Evolutionary conservation across 768 basidiomycete genomes (phyloP), one percentile per base, ranked within the genome.

Genomic region (Mrakia hoshinonis): DNA sequence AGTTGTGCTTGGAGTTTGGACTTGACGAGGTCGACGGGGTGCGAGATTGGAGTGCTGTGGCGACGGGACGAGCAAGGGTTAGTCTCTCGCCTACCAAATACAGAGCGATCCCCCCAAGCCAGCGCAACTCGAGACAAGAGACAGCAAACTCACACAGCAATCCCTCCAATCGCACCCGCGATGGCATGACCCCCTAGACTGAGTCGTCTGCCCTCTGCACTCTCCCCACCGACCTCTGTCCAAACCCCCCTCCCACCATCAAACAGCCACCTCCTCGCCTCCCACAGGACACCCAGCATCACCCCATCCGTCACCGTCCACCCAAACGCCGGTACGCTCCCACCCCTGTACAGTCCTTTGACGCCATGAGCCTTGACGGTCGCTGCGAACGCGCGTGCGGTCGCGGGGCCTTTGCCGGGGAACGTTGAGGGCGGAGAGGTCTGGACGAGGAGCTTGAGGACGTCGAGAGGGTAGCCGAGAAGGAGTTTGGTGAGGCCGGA

Each of bases 11-110:
- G 58, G 7, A 61, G 58, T n/a, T 61, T 61, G 22, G 31, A 61
- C 20, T 61, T 61, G 58, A 61, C 36, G 34, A 61, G 58, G n/a
- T 61, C 58, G 15, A 61, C 36, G 20, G 58, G 58, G 34, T 61
- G 58, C 18, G 58, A 61, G 31, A 61, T 61, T 36, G 58, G 58
- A 0, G 58, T 39, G 18, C 58, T 61, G 34, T 3, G 3, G n/a
- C n/a, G n/a, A n/a, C n/a, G n/a, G n/a, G n/a, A n/a, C n/a, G n/a
- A n/a, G n/a, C n/a, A n/a, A n/a, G n/a, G n/a, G n/a, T n/a, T n/a
- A n/a, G n/a, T n/a, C n/a, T n/a, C n/a, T n/a, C n/a, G n/a, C n/a
- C n/a, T n/a, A n/a, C n/a, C n/a, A n/a, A n/a, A n/a, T n/a, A n/a
- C n/a, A n/a, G n/a, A n/a, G n/a, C n/a, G n/a, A n/a, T n/a, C n/a